Conservation (phyloP, 192 early-diverging fungal species). For the Mortierella hygrophila region DNA sequence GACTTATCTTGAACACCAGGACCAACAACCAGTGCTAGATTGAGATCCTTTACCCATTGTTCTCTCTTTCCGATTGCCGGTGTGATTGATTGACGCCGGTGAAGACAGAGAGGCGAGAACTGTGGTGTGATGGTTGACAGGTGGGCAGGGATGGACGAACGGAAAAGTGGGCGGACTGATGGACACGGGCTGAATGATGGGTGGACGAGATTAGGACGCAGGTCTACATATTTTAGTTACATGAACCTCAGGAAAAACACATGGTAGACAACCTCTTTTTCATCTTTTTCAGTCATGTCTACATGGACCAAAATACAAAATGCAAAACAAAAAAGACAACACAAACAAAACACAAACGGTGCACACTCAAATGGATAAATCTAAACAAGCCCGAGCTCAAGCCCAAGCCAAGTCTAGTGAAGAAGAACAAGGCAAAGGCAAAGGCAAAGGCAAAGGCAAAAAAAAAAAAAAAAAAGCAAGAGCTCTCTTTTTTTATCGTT, state of each 20-base stretch:
- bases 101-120: neutral
- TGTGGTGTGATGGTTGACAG: neutral
- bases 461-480: neutral
- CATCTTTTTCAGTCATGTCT: neutral
- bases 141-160: too few species aligned
- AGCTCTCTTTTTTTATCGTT: neutral
- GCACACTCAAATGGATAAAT: neutral
- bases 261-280: neutral
- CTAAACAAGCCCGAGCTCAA: neutral
- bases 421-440: neutral
- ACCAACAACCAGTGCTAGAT: conserved; percentile 40
- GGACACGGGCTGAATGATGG: neutral
- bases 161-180: neutral
- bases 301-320: neutral
- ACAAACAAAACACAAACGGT: neutral
- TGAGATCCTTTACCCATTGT: neutral
- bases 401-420: neutral
- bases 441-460: neutral
- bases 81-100: neutral
- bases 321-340: neutral
- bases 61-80: neutral
- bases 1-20: conserved; percentile 98
- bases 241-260: neutral
- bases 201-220: neutral
- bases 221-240: neutral